Evolutionary conservation across 2,329 filamentous ascomycete species (phyloP).

Genomic region (Hypomyces perniciosus): DNA sequence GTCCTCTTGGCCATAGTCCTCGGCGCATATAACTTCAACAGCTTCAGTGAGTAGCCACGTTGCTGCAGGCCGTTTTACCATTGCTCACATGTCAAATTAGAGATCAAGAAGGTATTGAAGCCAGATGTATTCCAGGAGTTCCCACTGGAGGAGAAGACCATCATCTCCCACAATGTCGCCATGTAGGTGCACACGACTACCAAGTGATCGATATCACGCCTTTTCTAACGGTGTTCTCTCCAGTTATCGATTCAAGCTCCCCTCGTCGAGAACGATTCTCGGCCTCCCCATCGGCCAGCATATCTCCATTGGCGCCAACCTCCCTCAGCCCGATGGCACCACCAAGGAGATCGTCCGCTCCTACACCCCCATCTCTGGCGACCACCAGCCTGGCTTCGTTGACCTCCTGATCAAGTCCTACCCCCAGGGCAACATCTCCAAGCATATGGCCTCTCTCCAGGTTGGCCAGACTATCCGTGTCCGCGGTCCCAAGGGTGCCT

Average conservation of each 20-base stretch:
- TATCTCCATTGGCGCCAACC: constrained; percentile 85
- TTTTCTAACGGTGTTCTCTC: constrained; percentile 1
- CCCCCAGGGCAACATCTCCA: constrained; percentile 94
- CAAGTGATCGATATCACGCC: background rate
- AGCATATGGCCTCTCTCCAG: constrained; percentile 75
- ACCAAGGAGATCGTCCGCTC: constrained; percentile 82
- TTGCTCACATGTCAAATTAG: constrained; percentile 36
- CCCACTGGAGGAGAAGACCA: constrained; percentile 86
- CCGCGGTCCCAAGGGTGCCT: constrained; percentile 91
- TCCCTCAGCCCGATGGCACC: constrained; percentile 61
- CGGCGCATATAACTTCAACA: constrained; percentile 65
- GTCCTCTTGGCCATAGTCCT: constrained; percentile 59
- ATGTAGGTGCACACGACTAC: constrained; percentile 49
- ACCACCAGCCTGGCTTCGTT: constrained; percentile 85
- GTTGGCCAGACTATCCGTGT: constrained; percentile 87
- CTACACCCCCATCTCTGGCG: constrained; percentile 87
- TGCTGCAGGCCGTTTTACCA: background rate
- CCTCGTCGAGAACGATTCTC: constrained; percentile 70
- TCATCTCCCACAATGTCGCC: constrained; percentile 96
- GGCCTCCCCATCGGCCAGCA: constrained; percentile 98
- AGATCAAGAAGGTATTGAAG: constrained; percentile 76
- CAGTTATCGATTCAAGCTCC: constrained; percentile 89
- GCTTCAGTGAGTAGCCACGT: constrained; percentile 53
- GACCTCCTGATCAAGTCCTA: constrained; percentile 98
- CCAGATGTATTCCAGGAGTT: constrained; percentile 87